Base-by-base conservation (phyloP, 2,329 filamentous ascomycete genomes). In the Neofusicoccum cordaticola region DNA sequence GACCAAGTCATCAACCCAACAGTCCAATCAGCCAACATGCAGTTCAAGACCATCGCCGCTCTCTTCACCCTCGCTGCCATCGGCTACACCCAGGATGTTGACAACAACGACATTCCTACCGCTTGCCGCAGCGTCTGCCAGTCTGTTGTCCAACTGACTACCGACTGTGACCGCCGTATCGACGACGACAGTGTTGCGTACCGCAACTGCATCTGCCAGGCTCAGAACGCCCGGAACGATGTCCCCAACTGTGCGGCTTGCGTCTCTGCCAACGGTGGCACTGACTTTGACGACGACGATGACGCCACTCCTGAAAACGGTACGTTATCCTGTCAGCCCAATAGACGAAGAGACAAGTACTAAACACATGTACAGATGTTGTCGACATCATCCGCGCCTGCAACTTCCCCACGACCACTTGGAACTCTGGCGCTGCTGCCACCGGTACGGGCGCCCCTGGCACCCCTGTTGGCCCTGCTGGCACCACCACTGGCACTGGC, bases 241-340 rank as follows among this genome's bases (percentile, higher is more conserved):
- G 47, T 75, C 13, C 73, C 74, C 2, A 51, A 68, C 31, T 76
- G 73, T 65, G 72, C 72, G 13, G 70, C 72, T 19, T 76, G 73
- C 61, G 70, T 76, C 47, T 47, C 68, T 6, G 65, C 37, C 15
- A 62, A 62, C 22, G 35, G 47, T 5, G 52, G 52, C 52, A 57
- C 52, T 17, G 52, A 57, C 35, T 52, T 71, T 39, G 72, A 66
- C 67, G 70, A 73, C 48, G 65, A 60, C 39, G 70, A 51, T 44
- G 52, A 69, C 60, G 44, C 52, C 13, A 57, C 52, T 27, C 37
- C 39, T 11, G 69, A 74, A 51, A 71, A 71, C 45, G 69, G 67
- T 66, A 70, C 50, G 61, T 13, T 15, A 1, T 9, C 4, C 9
- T 44, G 2, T 3, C 2, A 4, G 3, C 11, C 22, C 19, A 9